Evolutionary conservation across 306 rosid species (phyloP).

Genomic region (Inga leiocalycina): DNA sequence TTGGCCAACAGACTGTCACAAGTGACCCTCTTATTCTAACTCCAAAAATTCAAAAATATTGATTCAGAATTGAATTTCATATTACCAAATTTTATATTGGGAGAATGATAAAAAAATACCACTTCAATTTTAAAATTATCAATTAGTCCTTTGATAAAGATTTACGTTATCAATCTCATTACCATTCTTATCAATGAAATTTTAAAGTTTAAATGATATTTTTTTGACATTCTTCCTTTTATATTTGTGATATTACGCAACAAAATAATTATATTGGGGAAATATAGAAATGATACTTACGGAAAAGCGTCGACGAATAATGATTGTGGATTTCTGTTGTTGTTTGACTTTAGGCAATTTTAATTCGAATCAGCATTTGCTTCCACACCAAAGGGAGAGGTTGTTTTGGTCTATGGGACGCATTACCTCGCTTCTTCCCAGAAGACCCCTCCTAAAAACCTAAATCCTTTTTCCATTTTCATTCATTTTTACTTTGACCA

Average conservation of each 20-base stretch:
- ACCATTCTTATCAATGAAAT: too few species aligned
- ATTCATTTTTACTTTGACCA: neutral
- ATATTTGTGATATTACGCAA: too few species aligned
- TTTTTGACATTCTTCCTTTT: too few species aligned
- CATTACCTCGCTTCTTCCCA: neutral
- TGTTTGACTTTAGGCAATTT: neutral
- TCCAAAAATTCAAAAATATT: neutral
- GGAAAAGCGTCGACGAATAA: neutral
- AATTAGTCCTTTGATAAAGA: too few species aligned
- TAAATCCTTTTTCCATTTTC: neutral
- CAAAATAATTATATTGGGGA: too few species aligned
- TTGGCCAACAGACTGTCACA: too few species aligned
- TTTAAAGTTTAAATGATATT: too few species aligned
- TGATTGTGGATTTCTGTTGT: neutral
- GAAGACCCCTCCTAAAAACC: neutral
- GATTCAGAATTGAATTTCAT: too few species aligned
- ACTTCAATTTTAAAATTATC: too few species aligned
- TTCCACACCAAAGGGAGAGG: neutral
- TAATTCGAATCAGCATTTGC: neutral
- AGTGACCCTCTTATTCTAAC: neutral
- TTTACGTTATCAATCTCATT: too few species aligned
- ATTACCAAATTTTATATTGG: too few species aligned
- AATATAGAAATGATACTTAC: neutral
- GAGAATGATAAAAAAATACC: too few species aligned
- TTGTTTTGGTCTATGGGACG: constrained; percentile 1